Conservation (phyloP, 2,329 filamentous ascomycete genomes). For the Aphanocladium album region DNA sequence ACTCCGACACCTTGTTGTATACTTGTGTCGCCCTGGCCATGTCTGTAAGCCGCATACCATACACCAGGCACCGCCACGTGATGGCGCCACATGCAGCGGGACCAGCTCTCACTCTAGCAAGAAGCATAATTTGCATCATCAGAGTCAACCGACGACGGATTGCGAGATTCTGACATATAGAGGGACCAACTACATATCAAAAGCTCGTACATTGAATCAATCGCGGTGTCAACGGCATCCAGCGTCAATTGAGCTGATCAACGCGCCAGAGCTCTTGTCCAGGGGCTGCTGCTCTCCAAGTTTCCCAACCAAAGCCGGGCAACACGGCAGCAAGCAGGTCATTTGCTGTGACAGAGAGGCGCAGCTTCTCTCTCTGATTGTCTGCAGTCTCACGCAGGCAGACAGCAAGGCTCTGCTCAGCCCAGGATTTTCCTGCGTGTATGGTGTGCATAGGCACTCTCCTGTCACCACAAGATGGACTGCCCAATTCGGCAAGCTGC, state of each 20-base stretch:
- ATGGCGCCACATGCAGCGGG: neutral
- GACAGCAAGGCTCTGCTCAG: neutral
- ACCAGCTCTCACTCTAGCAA: neutral
- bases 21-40: too few species aligned
- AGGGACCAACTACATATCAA: neutral
- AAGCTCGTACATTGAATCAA: neutral
- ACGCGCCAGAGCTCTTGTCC: neutral
- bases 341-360: too few species aligned
- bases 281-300: too few species aligned
- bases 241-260: neutral
- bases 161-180: neutral
- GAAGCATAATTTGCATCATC: neutral
- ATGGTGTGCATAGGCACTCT: neutral
- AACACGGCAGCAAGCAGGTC: too few species aligned
- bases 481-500: slow-evolving; percentile 5
- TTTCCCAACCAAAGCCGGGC: too few species aligned
- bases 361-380: too few species aligned
- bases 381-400: neutral
- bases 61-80: neutral
- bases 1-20: too few species aligned
- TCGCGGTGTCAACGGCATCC: neutral
- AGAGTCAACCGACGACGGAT: neutral
- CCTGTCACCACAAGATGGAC: neutral
- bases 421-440: neutral
- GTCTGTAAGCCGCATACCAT: neutral